Conservation (phyloP, 768 basidiomycete species). For the Hortiboletus flavorubellus region DNA sequence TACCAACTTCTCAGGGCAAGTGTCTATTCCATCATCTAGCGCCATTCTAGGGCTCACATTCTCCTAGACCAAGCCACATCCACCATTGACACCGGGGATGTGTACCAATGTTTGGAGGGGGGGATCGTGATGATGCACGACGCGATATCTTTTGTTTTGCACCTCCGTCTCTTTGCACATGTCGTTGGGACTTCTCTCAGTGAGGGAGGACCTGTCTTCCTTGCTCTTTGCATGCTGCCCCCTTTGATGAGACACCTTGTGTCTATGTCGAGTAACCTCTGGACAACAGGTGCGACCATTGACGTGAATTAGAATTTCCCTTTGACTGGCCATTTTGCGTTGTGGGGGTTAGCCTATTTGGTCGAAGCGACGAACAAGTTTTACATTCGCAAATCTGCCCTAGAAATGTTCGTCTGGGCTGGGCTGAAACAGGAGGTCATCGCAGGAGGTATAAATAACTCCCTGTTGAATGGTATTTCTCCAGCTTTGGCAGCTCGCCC, state of each 20-base stretch:
- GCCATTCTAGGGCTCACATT: background rate
- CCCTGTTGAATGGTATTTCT: constrained; percentile 13
- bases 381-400: constrained; percentile 22
- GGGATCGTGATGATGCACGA: constrained; percentile 8
- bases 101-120: constrained; percentile 12
- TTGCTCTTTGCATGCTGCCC: constrained; percentile 20
- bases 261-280: constrained; percentile 9
- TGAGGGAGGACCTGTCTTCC: constrained; percentile 20
- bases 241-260: background rate
- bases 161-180: constrained; percentile 18
- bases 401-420: constrained; percentile 7
- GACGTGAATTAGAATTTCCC: background rate
- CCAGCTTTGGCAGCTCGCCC: background rate
- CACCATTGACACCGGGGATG: background rate
- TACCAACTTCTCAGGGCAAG: constrained; percentile 23
- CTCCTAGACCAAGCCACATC: constrained; percentile 3
- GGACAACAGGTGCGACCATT: constrained; percentile 18
- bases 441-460: constrained; percentile 16
- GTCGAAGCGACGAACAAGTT: constrained; percentile 11
- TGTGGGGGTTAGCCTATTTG: constrained; percentile 15
- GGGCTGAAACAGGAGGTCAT: constrained; percentile 22
- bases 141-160: constrained; percentile 19
- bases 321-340: background rate
- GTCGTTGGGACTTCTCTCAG: constrained; percentile 15
- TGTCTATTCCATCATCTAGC: background rate